phyloP scores from a whole-genome alignment of 345 rosid genomes.

The Acer yangbiense region DNA sequence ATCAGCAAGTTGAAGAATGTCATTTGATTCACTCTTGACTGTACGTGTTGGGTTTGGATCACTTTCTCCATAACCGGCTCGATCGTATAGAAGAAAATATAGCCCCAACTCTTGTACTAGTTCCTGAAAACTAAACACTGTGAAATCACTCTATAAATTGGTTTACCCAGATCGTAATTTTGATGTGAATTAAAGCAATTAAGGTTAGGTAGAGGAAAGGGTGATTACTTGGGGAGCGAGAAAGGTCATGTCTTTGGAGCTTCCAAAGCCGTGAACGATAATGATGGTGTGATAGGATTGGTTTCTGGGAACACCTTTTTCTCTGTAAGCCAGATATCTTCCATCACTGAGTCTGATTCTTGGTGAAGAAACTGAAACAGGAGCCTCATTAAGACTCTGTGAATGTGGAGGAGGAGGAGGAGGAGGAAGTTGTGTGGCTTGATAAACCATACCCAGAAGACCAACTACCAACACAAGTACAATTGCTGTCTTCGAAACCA shows the following conservation, averaged over 20 bases:
- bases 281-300: conserved; percentile 62
- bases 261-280: conserved; percentile 89
- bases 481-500: conserved; percentile 28
- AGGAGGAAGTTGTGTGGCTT: conserved; percentile 34
- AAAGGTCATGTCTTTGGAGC: conserved; percentile 94
- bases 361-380: conserved; percentile 21
- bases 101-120: conserved; percentile 65
- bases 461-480: conserved; percentile 31
- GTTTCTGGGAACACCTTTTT: conserved; percentile 67
- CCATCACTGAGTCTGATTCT: conserved; percentile 78
- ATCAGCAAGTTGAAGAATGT: conserved; percentile 83
- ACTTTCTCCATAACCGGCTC: conserved; percentile 94
- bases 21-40: conserved; percentile 77
- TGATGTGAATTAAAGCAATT: too few relatives aligned
- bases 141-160: conserved; percentile 3
- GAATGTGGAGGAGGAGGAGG: conserved; percentile 23
- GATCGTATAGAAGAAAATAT: conserved; percentile 65
- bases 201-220: not conserved
- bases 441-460: conserved; percentile 45
- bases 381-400: conserved; percentile 25
- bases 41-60: conserved; percentile 70
- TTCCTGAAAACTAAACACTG: conserved; percentile 64
- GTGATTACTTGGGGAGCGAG: conserved; percentile 63
- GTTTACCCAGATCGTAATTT: too few relatives aligned
- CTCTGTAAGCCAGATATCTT: conserved; percentile 74